These are phyloP conservation scores for Phoenix dactylifera DNA, from an alignment of 176 grass and related monocot species.

Conservation along the genomic window DNA sequence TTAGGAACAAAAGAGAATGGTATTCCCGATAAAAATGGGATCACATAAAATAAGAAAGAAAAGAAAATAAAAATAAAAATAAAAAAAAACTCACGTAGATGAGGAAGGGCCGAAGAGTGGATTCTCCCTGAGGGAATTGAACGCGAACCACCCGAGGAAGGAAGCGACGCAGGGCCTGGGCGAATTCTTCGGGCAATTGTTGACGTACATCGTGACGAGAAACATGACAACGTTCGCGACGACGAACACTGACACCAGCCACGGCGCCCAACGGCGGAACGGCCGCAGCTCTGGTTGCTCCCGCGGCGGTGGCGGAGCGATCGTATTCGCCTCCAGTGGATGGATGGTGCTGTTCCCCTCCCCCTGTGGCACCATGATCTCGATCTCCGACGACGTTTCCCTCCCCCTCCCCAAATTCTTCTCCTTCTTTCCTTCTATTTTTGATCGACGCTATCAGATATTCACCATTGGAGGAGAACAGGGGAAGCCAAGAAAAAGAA, in stretches of 20 bases:
- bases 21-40: neutral
- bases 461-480: no score
- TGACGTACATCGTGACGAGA: constrained; percentile 67
- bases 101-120: constrained; percentile 85
- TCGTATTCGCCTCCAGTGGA: neutral
- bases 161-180: constrained; percentile 28
- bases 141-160: constrained; percentile 68
- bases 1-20: neutral
- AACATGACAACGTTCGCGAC: constrained; percentile 48
- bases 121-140: constrained; percentile 75
- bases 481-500: no score
- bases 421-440: no score
- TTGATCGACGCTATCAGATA: no score
- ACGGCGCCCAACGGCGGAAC: constrained; percentile 32
- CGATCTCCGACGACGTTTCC: neutral
- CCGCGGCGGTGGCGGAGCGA: neutral
- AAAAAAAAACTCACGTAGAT: constrained; percentile 31
- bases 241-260: constrained; percentile 46
- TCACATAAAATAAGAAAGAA: neutral
- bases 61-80: neutral
- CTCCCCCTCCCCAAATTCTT: neutral
- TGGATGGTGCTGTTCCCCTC: neutral
- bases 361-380: neutral
- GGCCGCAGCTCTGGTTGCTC: neutral
- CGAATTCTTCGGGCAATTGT: constrained; percentile 55